Conservation (phyloP, 2,329 filamentous ascomycete species). For the Aspergillus bombycis region DNA sequence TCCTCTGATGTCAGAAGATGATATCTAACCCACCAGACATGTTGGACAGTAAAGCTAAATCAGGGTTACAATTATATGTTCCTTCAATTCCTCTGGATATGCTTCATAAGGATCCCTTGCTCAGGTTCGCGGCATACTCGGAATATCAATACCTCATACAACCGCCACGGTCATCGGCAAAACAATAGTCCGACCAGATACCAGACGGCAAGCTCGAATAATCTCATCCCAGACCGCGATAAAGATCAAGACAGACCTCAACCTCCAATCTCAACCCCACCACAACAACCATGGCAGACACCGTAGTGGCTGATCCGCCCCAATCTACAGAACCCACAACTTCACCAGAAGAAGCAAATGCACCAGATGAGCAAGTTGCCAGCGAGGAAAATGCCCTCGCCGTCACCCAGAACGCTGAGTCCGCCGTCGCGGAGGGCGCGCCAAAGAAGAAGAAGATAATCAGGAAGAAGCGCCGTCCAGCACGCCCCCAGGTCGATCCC, state of each 20-base stretch:
- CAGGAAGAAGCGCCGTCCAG: constrained; percentile 85
- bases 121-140: too few relatives aligned
- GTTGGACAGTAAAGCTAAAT: neutral
- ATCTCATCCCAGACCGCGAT: neutral
- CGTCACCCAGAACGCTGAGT: constrained; percentile 16
- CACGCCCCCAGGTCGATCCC: constrained; percentile 87
- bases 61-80: neutral
- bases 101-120: neutral
- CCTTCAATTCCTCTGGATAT: neutral
- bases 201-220: neutral
- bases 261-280: neutral
- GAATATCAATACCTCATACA: neutral
- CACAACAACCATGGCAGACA: constrained; percentile 32
- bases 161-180: neutral
- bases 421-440: constrained; percentile 23
- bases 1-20: neutral
- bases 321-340: constrained; percentile 52
- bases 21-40: neutral
- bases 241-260: neutral
- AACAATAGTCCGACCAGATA: neutral
- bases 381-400: constrained; percentile 22
- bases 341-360: neutral
- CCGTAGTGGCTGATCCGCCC: constrained; percentile 34
- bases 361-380: neutral
- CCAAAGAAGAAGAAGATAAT: constrained; percentile 76